phyloP scores from a whole-genome alignment of 169 alveolate species.

The Cryptosporidium sp. region DNA sequence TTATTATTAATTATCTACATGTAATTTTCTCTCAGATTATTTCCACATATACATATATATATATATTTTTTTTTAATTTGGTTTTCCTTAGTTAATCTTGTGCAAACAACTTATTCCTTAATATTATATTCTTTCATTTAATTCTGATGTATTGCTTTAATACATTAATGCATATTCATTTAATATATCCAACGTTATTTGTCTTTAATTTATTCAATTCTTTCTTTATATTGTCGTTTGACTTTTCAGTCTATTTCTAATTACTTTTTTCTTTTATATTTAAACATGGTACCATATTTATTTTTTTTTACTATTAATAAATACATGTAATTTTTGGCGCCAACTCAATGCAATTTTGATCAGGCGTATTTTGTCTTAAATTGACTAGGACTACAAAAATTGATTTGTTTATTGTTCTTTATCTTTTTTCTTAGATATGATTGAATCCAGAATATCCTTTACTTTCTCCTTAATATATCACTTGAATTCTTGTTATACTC shows the following conservation, averaged over 20 bases:
- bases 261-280: background rate
- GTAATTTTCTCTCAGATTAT: background rate
- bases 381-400: background rate
- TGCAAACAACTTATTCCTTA: background rate
- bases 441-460: too few relatives aligned
- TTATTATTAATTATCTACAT: background rate
- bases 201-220: conserved; percentile 9
- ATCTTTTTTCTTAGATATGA: background rate
- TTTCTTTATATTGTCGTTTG: conserved; percentile 26
- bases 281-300: background rate
- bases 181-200: conserved; percentile 29
- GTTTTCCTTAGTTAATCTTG: background rate
- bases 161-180: background rate
- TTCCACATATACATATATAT: background rate
- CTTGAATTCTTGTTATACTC: too few relatives aligned
- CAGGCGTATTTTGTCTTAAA: background rate
- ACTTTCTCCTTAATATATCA: too few relatives aligned
- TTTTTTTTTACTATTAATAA: background rate
- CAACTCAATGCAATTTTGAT: background rate
- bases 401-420: too few relatives aligned
- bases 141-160: background rate
- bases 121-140: background rate
- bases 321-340: conserved; percentile 12
- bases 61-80: too few relatives aligned
- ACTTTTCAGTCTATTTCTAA: conserved; percentile 19